Evolutionary conservation across 2,329 filamentous ascomycete species (phyloP), one percentile per base, ranked within the genome.

Genomic region (Sclerotinia sclerotiorum): DNA sequence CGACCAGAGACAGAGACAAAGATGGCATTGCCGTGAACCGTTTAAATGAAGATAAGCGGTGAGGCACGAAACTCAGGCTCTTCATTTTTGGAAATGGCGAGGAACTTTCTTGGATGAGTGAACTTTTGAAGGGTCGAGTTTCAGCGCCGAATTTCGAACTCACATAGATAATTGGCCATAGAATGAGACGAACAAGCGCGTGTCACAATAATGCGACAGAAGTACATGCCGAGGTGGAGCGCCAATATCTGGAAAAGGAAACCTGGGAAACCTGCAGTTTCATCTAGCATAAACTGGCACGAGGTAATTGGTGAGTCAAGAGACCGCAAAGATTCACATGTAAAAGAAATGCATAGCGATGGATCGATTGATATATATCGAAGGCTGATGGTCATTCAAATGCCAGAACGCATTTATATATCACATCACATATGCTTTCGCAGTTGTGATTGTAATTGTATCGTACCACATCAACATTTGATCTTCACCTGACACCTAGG

Each of bases 241-340:
- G 55, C n/a, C 52, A 44, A 35, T 35, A 8, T 49, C 39, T 57
- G 13, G 27, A 58, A 65, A 39, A 46, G 64, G 54, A 35, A 65
- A 44, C 11, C 15, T 39, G 32, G 54, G 44, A 48, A 65, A 44
- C 5, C 21, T 39, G 52, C 24, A 56, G 69, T 71, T 71, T 71
- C 70, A 71, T 46, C 54, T 68, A 51, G 56, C 61, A 39, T 66
- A 62, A 49, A 60, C 66, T 70, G 63, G 63, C 65, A 70, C 68
- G 60, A 65, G 68, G 39, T 54, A 46, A 70, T 71, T 71, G 65
- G 68, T 52, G 55, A 65, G 48, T 21, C 39, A 29, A 62, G 42
- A 24, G 44, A 35, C 44, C 35, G 29, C 29, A 49, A 49, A 24
- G 39, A 29, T 60, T 60, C 64, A 66, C 44, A 60, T 66, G 64